Percentiles rank a stretch among this genome's conserved stretches.
phyloP scores from a whole-genome alignment of 805 yeast species.

The Lipomyces orientalis region DNA sequence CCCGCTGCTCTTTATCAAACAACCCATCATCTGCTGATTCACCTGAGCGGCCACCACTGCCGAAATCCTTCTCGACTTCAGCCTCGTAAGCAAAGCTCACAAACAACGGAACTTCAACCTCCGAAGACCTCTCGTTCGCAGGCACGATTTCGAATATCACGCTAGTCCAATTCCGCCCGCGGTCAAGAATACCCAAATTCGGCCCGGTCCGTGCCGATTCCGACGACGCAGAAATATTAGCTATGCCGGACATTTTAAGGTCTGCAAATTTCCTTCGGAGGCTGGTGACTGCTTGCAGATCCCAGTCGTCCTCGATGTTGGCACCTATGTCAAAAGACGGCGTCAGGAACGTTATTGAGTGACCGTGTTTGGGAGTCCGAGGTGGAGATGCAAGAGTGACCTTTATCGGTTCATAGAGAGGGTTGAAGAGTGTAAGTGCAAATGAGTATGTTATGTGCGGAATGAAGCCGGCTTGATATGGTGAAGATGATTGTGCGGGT shows the following conservation, averaged over 20 bases:
- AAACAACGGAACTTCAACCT: slow-evolving; percentile 31
- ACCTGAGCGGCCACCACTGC: background rate
- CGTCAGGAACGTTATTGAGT: slow-evolving; percentile 25
- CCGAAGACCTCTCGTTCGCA: background rate
- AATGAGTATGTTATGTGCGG: slow-evolving; percentile 29
- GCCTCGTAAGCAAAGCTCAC: slow-evolving; percentile 31
- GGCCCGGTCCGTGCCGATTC: background rate
- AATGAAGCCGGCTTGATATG: slow-evolving; percentile 15
- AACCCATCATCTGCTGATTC: background rate
- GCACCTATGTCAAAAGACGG: slow-evolving; percentile 31
- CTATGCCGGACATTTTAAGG: background rate
- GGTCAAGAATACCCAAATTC: slow-evolving; percentile 22
- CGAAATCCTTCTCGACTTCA: slow-evolving; percentile 11
- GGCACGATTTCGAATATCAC: slow-evolving; percentile 33
- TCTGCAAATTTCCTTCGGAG: slow-evolving; percentile 13
- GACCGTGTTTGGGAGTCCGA: slow-evolving; percentile 23
- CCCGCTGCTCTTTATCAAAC: slow-evolving; percentile 15
- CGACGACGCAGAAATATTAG: background rate
- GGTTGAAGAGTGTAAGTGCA: slow-evolving; percentile 33
- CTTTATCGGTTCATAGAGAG: slow-evolving; percentile 23
- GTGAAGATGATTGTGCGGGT: background rate
- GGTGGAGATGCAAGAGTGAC: slow-evolving; percentile 32
- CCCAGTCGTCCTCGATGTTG: slow-evolving; percentile 37
- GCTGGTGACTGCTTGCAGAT: slow-evolving; percentile 16
- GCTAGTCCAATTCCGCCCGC: slow-evolving; percentile 33